Evolutionary conservation across 148 eudicot genomes (phyloP).

Genomic region (Rhododendron molle): DNA sequence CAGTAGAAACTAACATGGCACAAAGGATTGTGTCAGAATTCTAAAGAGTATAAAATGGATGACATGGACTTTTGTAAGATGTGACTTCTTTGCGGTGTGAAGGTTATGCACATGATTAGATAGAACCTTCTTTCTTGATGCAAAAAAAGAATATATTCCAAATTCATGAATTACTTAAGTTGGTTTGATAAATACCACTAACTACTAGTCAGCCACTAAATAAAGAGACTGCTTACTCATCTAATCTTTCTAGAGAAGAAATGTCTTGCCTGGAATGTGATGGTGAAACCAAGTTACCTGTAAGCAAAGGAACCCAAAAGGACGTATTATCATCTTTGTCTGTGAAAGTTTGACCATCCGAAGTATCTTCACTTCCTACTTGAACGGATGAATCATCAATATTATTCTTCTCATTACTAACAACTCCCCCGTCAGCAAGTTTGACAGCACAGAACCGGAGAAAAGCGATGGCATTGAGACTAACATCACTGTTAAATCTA

Average conservation of each 20-base stretch:
- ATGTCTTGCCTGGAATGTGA: not conserved
- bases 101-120: not conserved
- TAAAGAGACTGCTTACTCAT: not conserved
- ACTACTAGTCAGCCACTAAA: not conserved
- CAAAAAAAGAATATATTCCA: not conserved
- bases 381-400: slow-evolving; percentile 39
- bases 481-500: slow-evolving; percentile 85
- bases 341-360: slow-evolving; percentile 39
- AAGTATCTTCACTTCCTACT: slow-evolving; percentile 29
- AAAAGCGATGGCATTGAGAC: slow-evolving; percentile 98
- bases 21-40: not conserved
- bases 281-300: slow-evolving; percentile 49
- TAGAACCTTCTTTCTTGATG: not conserved
- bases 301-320: slow-evolving; percentile 90
- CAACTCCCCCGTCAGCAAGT: slow-evolving; percentile 93
- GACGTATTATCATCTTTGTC: slow-evolving; percentile 64
- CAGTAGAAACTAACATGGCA: not conserved
- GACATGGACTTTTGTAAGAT: not conserved
- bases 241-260: not conserved
- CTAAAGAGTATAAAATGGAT: not conserved
- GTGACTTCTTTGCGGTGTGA: not conserved
- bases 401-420: slow-evolving; percentile 51
- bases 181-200: not conserved
- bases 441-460: slow-evolving; percentile 97
- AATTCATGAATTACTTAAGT: not conserved